Conservation (phyloP, 2,329 filamentous ascomycete species). For the Pezizomycotina sp. region DNA sequence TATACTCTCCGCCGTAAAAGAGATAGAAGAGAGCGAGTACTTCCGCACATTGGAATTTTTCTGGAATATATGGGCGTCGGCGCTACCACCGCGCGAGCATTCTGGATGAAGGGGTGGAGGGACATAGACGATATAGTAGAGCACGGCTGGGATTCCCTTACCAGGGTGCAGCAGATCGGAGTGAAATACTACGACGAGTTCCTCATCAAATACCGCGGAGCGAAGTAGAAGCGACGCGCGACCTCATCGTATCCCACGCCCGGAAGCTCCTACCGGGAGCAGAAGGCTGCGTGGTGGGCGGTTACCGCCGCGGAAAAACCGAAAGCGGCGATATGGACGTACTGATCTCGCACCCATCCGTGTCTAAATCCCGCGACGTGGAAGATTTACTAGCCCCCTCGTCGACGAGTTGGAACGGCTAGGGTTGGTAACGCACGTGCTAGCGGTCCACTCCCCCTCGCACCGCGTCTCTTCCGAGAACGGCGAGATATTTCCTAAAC, state of each 20-base stretch:
- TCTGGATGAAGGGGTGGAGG: slow-evolving; percentile 63
- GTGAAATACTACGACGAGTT: slow-evolving; percentile 90
- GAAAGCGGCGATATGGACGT: slow-evolving; percentile 70
- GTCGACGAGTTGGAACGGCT: slow-evolving; percentile 52
- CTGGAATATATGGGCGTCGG: slow-evolving; percentile 83
- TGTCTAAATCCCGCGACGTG: slow-evolving; percentile 11
- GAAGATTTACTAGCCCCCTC: slow-evolving; percentile 54
- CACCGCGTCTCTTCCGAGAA: slow-evolving; percentile 4
- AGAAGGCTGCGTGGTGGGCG: slow-evolving; percentile 54
- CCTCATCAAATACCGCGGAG: slow-evolving; percentile 46
- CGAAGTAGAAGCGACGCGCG: slow-evolving; percentile 46
- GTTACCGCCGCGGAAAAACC: slow-evolving; percentile 63
- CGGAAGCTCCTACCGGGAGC: slow-evolving; percentile 42
- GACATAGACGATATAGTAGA: slow-evolving; percentile 77
- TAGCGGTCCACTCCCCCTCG: slow-evolving; percentile 29
- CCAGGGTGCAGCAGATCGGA: slow-evolving; percentile 77
- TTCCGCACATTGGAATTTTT: slow-evolving; percentile 53
- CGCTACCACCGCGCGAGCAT: slow-evolving; percentile 60
- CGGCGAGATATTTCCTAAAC: slow-evolving; percentile 10
- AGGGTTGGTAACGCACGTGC: slow-evolving; percentile 63
- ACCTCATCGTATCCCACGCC: slow-evolving; percentile 49
- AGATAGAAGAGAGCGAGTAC: slow-evolving; percentile 46
- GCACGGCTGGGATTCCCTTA: slow-evolving; percentile 58
- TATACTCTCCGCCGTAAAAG: slow-evolving; percentile 44
- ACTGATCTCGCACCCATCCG: slow-evolving; percentile 60